Evolutionary conservation across 108 stramenopile genomes (phyloP).

Genomic region (Cyclotella cryptica): DNA sequence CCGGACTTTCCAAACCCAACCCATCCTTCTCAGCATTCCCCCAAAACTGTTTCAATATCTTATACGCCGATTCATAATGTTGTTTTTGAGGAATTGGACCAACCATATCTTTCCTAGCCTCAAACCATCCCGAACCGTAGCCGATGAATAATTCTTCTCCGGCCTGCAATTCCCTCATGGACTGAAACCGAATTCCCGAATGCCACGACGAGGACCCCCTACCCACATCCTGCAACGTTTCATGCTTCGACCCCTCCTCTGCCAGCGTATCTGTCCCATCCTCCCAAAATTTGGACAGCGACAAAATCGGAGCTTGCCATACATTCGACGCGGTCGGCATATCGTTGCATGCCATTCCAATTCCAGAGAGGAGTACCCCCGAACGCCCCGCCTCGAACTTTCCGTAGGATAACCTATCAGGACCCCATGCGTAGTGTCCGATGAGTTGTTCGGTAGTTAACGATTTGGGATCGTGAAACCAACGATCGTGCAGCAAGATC

Average conservation of each 20-base stretch:
- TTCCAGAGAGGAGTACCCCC: constrained; percentile 42
- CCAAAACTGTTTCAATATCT: neutral
- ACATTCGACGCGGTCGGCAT: constrained; percentile 60
- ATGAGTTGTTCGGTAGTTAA: constrained; percentile 2
- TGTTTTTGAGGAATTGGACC: constrained; percentile 47
- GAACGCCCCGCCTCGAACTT: constrained; percentile 32
- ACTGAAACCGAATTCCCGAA: constrained; percentile 28
- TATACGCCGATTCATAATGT: constrained; percentile 48
- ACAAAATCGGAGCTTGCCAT: neutral
- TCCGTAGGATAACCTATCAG: neutral
- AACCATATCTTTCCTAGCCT: constrained; percentile 28
- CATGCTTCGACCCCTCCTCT: neutral
- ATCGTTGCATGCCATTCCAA: constrained; percentile 65
- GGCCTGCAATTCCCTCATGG: constrained; percentile 45
- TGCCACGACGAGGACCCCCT: constrained; percentile 65
- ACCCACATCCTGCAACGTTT: constrained; percentile 51
- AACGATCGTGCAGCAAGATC: constrained; percentile 21
- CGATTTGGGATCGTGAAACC: constrained; percentile 8
- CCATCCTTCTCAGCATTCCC: neutral
- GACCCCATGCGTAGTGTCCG: constrained; percentile 30
- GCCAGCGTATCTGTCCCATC: constrained; percentile 29
- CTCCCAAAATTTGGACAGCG: constrained; percentile 1
- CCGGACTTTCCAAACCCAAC: neutral
- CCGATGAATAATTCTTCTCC: constrained; percentile 75
- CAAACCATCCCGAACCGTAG: constrained; percentile 77